Evolutionary conservation across 169 alveolate species (phyloP), one percentile per base, ranked within the genome.

Genomic region (Plasmodium coatneyi): DNA sequence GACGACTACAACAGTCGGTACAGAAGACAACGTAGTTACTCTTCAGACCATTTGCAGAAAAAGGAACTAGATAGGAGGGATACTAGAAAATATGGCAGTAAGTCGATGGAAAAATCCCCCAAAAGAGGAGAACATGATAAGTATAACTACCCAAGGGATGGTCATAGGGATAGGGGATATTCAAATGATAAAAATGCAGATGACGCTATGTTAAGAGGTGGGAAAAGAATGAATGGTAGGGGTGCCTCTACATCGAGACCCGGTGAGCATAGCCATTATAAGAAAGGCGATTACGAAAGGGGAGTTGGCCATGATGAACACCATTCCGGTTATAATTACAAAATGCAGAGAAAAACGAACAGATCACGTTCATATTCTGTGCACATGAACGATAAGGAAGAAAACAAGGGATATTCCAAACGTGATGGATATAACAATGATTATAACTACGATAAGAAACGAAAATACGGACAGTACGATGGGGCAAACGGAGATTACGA

Each of bases 371-470:
- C 39, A 1, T 41, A 70, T 71, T 83, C 92, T 36, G 46, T 60
- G 6, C 2, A 32, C 16, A 56, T 12, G 22, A 19, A 39, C 30
- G 25, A 39, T 70, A 71, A 36, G 52, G 56, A 25, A 41, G 92
- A 39, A 22, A 19, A 76, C 80, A 28, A 39, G 25, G 41, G 41
- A 7, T 84, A 72, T 60, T 52, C 30, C 19, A 72, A 52, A 54
- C 39, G 10, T 3, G 84, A 84, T 70, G 66, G 32, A 25, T 66
- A 66, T 66, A 66, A 56, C 30, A 43, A 83, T 41, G 80, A 86
- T 52, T 46, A 86, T 39, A 76, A 74, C 66, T 46, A 76, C 14
- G 83, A 83, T 25, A 86, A 86, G 54, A 86, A 86, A 86, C 56
- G 93, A 16, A 86, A 86, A 34, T 74, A 74, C 41, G 70, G 80